phyloP scores from a whole-genome alignment of 805 yeast species.

The Maudiozyma serrabonitensis region DNA sequence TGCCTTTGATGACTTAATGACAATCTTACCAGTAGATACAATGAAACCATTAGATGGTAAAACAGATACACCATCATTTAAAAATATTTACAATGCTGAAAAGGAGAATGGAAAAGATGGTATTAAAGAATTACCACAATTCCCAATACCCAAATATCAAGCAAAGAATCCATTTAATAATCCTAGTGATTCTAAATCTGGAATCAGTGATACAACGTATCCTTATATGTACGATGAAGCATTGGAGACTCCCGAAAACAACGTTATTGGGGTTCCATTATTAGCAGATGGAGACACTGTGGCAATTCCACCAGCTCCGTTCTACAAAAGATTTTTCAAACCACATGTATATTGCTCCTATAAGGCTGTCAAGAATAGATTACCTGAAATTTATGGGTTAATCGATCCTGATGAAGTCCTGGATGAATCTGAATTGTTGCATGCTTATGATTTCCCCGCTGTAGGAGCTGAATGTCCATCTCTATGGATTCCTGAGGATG shows the following conservation, averaged over 20 bases:
- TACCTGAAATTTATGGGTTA: conserved; percentile 53
- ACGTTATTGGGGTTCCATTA: conserved; percentile 39
- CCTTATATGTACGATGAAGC: conserved; percentile 10
- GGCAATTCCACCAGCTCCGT: conserved; percentile 30
- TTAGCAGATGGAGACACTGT: conserved; percentile 52
- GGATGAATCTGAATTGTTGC: conserved; percentile 33
- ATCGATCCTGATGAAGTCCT: conserved; percentile 35
- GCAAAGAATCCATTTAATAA: conserved; percentile 7
- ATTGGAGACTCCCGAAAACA: conserved; percentile 14
- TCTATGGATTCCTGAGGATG: conserved; percentile 91
- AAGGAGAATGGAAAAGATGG: conserved; percentile 4
- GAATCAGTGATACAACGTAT: conserved; percentile 16
- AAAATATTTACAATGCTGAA: conserved; percentile 23
- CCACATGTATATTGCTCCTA: conserved; percentile 47
- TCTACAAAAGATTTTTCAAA: conserved; percentile 40
- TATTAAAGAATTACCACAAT: conserved; percentile 25
- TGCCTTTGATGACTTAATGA: conserved; percentile 57
- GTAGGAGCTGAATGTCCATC: conserved; percentile 57
- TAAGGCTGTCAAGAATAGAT: conserved; percentile 37
- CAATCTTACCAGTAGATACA: conserved; percentile 54
- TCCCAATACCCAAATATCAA: conserved; percentile 22
- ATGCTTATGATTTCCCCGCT: conserved; percentile 73
- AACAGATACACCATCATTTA: conserved; percentile 47
- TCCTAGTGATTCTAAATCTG: conserved; percentile 2
- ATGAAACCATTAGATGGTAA: conserved; percentile 73